A percentile compares a stretch with the other conserved stretches of the same genome.
Evolutionary conservation across 2,329 filamentous ascomycete species (phyloP).

Genomic region (Fusarium drepaniforme): DNA sequence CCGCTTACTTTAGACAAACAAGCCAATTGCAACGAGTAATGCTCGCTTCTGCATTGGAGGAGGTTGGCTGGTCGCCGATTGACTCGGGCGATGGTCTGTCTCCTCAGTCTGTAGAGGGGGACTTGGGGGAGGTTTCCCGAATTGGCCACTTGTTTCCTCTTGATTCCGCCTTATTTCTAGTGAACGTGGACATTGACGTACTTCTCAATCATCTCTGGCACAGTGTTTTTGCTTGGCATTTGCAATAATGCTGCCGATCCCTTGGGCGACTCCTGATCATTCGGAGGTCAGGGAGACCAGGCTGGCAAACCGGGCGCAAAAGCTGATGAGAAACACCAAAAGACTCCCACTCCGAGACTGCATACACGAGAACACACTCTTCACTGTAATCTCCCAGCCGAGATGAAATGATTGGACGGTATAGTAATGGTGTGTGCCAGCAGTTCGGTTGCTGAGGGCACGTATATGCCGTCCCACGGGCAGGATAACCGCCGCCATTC

Average conservation of each 20-base stretch:
- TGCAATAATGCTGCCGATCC: background rate
- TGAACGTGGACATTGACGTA: background rate
- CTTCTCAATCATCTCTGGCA: background rate
- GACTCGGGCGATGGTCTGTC: background rate
- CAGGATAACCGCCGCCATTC: background rate
- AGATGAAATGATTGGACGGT: background rate
- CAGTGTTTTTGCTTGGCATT: background rate
- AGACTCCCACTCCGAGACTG: background rate
- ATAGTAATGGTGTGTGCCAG: background rate
- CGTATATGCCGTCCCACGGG: background rate
- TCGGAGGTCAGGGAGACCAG: background rate
- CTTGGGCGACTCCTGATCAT: background rate
- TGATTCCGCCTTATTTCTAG: background rate
- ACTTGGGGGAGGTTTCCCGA: background rate
- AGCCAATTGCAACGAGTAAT: background rate
- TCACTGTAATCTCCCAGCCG: background rate
- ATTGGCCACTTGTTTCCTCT: background rate
- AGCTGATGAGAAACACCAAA: background rate
- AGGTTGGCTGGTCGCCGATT: background rate
- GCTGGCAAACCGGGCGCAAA: background rate
- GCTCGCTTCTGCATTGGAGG: background rate
- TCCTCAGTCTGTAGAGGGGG: background rate
- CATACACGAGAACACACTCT: background rate
- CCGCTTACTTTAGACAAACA: background rate
- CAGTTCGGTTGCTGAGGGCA: background rate